Base-by-base conservation (phyloP, 2,329 filamentous ascomycete species). In the Iodosphaeria phyllophila region DNA sequence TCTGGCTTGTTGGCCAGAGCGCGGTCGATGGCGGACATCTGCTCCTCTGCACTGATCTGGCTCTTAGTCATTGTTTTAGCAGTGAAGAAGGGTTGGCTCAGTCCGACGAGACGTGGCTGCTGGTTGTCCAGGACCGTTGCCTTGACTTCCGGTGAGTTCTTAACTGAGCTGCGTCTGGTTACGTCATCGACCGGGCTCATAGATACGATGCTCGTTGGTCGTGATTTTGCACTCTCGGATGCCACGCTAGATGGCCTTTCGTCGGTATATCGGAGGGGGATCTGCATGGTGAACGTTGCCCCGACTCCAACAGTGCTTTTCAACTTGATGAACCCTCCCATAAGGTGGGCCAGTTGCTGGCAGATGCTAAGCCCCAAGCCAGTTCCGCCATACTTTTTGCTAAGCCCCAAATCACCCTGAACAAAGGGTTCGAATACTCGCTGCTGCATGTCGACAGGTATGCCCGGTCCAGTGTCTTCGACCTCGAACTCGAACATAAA, bases 371-470 rank as follows among this genome's bases (percentile, higher is more conserved):
- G 48, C 2, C 84, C 84, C 2, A 92, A 55, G 4, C 84, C 84
- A 1, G 84, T 92, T 10, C 84, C 84, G 11, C 82, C 82, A 42
- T 74, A 91, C 41, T 89, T 89, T 47, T 82, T 91, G 53, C 77
- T 91, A 10, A 93, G 52, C 1, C 82, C 78, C 2, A 89, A 54
- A 42, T 92, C 83, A n/a, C 78, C 84, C 47, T 93, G 84, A 0
- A 92, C 78, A 41, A 93, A 93, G 1, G 84, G 84, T 45, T 92
- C 84, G 43, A 93, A 93, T 7, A 93, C 80, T 35, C 74, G 74
- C 28, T 78, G 59, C 37, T 83, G 80, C 46, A 91, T 66, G 33
- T 74, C 55, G 5, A 72, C 64, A 0, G 80, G 69, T 28, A 92
- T 92, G 15, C 84, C 84, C 1, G 82, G 83, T 0, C 84, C 84